Evolutionary conservation across 345 rosid genomes (phyloP).

Genomic region (Gossypium sturtianum): DNA sequence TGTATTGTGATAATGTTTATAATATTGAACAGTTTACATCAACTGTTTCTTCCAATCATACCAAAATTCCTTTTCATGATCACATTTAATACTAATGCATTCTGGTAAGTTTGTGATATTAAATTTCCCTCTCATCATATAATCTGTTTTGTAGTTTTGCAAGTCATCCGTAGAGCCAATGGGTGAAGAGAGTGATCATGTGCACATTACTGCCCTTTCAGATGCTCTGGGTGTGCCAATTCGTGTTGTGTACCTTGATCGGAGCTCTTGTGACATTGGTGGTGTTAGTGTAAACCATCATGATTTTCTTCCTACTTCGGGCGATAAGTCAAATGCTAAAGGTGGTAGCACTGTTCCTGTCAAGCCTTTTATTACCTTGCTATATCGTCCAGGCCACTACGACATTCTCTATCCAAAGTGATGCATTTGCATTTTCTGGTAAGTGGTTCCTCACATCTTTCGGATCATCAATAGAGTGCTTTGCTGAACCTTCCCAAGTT

Average conservation of each 20-base stretch:
- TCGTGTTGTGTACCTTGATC: conserved; percentile 89
- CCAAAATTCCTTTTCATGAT: not conserved
- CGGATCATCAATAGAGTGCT: not conserved
- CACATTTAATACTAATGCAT: not conserved
- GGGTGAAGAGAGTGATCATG: conserved; percentile 99
- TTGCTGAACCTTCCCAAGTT: not conserved
- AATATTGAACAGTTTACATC: not conserved
- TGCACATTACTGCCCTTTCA: conserved; percentile 91
- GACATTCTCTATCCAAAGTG: conserved; percentile 90
- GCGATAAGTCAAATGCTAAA: conserved; percentile 23
- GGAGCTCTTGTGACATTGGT: conserved; percentile 77
- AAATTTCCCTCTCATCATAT: not conserved
- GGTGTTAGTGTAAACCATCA: conserved; percentile 86
- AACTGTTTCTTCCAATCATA: not conserved
- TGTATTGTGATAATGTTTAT: not conserved
- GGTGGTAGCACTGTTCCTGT: conserved; percentile 27
- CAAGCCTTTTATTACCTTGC: conserved; percentile 71
- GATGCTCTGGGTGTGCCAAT: conserved; percentile 92
- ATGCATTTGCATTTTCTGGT: conserved; percentile 26
- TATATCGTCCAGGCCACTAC: conserved; percentile 98
- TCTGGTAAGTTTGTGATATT: not conserved
- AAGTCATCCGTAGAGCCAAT: conserved; percentile 97
- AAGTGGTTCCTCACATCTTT: conserved; percentile 16
- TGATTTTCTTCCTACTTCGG: conserved; percentile 59
- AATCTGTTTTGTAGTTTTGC: conserved; percentile 62